Base-by-base conservation (phyloP, 495 filamentous ascomycete species). In the Neurospora intermedia region DNA sequence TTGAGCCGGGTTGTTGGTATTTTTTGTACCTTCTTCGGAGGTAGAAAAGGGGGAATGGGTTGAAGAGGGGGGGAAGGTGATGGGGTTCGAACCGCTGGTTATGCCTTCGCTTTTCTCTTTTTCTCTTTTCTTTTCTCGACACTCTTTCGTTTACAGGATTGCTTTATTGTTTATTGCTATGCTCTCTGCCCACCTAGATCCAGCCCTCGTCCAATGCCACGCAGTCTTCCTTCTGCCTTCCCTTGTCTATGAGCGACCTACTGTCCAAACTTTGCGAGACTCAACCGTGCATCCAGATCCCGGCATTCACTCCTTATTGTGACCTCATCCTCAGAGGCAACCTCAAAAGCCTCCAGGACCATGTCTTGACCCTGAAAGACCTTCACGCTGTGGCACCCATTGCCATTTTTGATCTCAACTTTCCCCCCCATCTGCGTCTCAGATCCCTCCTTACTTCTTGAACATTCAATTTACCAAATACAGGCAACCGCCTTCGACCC, bases 311-410 rank as follows among this genome's bases (percentile, higher is more conserved):
- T 23, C 46, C 46, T 54, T 2, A 54, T 0, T 54, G 4, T 48
- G 3, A 20, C n/a, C 10, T 2, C 5, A 0, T 20, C 20, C 0
- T 10, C 48, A 27, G 11, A n/a, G n/a, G n/a, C n/a, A n/a, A n/a
- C 11, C 20, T 27, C 27, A 0, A 15, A 27, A 2, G 15, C 48
- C 10, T 59, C 48, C 1, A 59, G 1, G 48, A 59, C 20, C 10
- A 59, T 59, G 20, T 59, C 9, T 11, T 1, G 1, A 27, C 20
- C 48, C 11, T 13, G 4, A 15, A 27, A 59, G 1, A 27, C 20
- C 46, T 59, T 23, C 48, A 59, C n/a, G 48, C 10, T 59, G 10
- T 23, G 48, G 0, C 48, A 59, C 4, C 23, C 48, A 0, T n/a
- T 0, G 2, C 16, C 43, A 2, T 18, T 8, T n/a, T 46, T 9